Base-by-base conservation (phyloP, 2,329 filamentous ascomycete genomes). In the Neonectria faginata region DNA sequence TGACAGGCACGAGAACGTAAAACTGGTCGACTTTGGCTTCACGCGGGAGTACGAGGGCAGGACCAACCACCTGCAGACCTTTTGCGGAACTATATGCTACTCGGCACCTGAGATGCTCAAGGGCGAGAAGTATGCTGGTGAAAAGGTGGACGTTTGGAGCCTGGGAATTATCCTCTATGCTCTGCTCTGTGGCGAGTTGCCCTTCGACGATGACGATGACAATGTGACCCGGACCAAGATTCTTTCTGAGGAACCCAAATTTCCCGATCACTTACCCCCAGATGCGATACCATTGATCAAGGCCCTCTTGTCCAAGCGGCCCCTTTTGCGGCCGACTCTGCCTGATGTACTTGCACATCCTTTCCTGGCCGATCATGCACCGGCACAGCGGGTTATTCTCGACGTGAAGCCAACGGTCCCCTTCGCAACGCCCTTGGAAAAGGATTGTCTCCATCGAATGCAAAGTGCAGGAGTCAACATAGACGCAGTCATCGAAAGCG, bases 91-190 rank as follows among this genome's bases (percentile, higher is more conserved):
- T 0, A 91, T 99, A 67, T 98, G 95, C 81, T 99, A 99, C 80
- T 97, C 94, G 59, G 96, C 96, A 2, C 96, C 96, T 2, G 96
- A 99, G 79, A 99, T 99, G 96, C 85, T 99, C 44, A 97, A 96
- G 78, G 96, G 94, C 42, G 96, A 99, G 79, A 98, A 97, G 79
- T 99, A 99, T 77, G 96, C 94, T 0, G 95, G 94, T 27, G 94
- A 97, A 82, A 98, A 97, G 82, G 95, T 99, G 53, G 96, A 99
- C 75, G 94, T 99, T 5, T 99, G 93, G 93, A 96, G 93, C 74
- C 77, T 97, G 69, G 92, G 93, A 12, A 91, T 97, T 60, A 96
- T 97, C 65, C 83, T 96, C 1, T 96, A 94, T 75, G 92, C 93
- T 53, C 81, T 97, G 62, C 82, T 97, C 27, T 93, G 91, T 67